Percentiles rank a stretch among this genome's conserved stretches.
phyloP scores from a whole-genome alignment of 495 filamentous ascomycete genomes.

The Penicillium steckii region DNA sequence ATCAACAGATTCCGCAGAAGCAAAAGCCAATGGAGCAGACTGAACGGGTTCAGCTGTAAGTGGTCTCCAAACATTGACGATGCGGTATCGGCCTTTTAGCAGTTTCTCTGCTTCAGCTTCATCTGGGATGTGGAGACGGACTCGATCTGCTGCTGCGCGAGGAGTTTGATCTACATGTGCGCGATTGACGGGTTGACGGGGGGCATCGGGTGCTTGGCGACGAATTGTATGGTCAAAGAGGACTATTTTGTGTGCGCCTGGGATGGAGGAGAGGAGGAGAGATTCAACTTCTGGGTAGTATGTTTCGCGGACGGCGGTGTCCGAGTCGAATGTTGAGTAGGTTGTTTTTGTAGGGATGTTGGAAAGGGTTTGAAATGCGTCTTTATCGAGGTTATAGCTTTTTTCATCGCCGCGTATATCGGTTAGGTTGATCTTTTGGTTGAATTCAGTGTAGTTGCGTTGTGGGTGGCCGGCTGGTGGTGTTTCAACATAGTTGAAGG shows the following conservation, averaged over 20 bases:
- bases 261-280: slow-evolving; percentile 60
- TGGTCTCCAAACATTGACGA: slow-evolving; percentile 88
- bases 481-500: slow-evolving; percentile 69
- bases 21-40: slow-evolving; percentile 68
- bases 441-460: slow-evolving; percentile 55
- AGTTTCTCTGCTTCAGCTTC: slow-evolving; percentile 56
- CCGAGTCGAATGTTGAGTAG: slow-evolving; percentile 60
- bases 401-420: slow-evolving; percentile 67
- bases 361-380: slow-evolving; percentile 65
- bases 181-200: slow-evolving; percentile 61
- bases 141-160: slow-evolving; percentile 60
- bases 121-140: slow-evolving; percentile 59
- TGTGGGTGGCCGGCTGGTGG: slow-evolving; percentile 59
- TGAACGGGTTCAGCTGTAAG: slow-evolving; percentile 67
- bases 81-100: slow-evolving; percentile 64
- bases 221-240: slow-evolving; percentile 94
- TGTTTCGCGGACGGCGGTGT: slow-evolving; percentile 57
- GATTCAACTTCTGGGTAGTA: slow-evolving; percentile 85
- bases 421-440: slow-evolving; percentile 50
- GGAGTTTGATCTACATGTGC: slow-evolving; percentile 86
- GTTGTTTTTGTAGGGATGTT: slow-evolving; percentile 47
- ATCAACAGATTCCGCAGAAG: slow-evolving; percentile 55
- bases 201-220: slow-evolving; percentile 48
- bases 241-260: slow-evolving; percentile 60
- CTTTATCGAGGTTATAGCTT: slow-evolving; percentile 63